Evolutionary conservation across 176 grass and related monocot species (phyloP).

Genomic region (Aegilops tauschii): DNA sequence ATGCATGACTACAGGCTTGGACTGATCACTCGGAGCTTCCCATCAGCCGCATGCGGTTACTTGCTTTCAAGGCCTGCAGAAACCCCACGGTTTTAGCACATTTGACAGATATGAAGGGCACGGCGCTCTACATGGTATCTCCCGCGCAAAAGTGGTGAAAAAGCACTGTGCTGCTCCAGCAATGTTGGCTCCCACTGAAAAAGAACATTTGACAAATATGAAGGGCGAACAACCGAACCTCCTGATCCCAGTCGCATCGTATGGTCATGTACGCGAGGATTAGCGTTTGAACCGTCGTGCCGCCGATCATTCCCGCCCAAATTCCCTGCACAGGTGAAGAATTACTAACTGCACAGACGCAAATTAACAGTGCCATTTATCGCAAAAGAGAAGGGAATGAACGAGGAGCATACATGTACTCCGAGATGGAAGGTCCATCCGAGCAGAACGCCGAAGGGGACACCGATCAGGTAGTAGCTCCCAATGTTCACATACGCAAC

Average conservation of each 20-base stretch:
- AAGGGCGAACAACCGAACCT: neutral
- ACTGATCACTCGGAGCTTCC: neutral
- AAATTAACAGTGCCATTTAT: neutral
- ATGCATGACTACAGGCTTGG: neutral
- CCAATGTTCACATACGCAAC: slow-evolving; percentile 60
- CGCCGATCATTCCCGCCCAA: slow-evolving; percentile 53
- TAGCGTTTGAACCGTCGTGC: slow-evolving; percentile 33
- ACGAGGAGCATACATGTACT: neutral
- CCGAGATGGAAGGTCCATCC: slow-evolving; percentile 31
- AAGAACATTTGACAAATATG: neutral
- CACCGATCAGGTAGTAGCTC: slow-evolving; percentile 48
- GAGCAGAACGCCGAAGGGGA: slow-evolving; percentile 37
- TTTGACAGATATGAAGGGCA: neutral
- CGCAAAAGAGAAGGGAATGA: neutral
- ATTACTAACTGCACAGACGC: neutral
- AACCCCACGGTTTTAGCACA: neutral
- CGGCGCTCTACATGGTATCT: too few relatives aligned
- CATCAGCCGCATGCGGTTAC: neutral
- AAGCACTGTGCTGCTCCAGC: neutral
- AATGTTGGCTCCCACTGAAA: neutral
- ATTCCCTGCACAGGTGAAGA: slow-evolving; percentile 22
- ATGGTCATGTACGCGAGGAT: slow-evolving; percentile 14
- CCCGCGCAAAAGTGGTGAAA: neutral
- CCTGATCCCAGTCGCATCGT: slow-evolving; percentile 41
- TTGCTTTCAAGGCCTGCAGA: slow-evolving; percentile 29